Evolutionary conservation across 345 rosid genomes (phyloP).

Genomic region (Linum lewisii): DNA sequence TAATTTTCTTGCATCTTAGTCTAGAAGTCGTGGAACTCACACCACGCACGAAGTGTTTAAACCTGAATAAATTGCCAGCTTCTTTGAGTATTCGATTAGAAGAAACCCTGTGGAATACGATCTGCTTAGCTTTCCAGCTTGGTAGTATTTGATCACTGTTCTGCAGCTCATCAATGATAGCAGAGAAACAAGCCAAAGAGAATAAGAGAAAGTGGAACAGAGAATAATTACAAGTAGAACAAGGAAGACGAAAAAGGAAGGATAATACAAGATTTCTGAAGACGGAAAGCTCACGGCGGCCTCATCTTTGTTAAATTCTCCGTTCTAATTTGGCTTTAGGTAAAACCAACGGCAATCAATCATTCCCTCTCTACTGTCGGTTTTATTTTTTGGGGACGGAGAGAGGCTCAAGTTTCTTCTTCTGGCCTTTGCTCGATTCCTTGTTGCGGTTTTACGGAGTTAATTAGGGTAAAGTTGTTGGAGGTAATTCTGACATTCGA

Average conservation of each 20-base stretch:
- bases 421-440: neutral
- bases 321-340: neutral
- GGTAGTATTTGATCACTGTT: no score
- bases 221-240: neutral
- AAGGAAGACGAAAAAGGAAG: neutral
- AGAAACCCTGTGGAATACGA: no score
- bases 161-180: neutral
- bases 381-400: neutral
- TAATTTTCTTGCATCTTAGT: no score
- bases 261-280: neutral
- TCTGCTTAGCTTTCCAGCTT: no score
- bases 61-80: no score
- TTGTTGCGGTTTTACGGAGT: neutral
- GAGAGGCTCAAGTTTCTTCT: neutral
- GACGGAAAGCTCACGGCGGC: neutral
- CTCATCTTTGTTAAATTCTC: neutral
- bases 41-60: no score
- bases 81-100: no score
- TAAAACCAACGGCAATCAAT: no score
- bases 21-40: no score
- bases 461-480: neutral
- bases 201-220: neutral
- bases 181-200: neutral
- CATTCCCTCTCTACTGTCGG: no score
- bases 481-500: neutral